These are phyloP conservation scores for Lolium rigidum DNA, from an alignment of 176 grass and related monocot species.

Conservation along the genomic window DNA sequence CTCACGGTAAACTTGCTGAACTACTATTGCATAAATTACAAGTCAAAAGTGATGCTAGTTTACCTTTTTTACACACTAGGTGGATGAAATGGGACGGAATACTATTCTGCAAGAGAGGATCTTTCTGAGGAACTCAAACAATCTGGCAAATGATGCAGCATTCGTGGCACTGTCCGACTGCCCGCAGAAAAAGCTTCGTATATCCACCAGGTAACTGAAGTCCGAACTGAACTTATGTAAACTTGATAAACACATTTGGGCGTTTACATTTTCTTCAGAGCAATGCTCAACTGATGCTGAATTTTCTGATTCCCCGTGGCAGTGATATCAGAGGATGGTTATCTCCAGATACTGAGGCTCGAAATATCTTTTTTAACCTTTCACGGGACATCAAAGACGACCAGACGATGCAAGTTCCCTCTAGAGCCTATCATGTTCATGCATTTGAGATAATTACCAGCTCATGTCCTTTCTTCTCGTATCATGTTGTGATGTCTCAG, in stretches of 20 bases:
- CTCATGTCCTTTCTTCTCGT: background rate
- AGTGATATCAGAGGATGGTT: conserved; percentile 54
- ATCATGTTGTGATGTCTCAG: conserved; percentile 28
- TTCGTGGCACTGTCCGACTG: background rate
- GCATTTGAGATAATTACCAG: background rate
- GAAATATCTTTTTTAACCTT: no score
- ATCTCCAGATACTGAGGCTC: background rate
- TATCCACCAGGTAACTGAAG: conserved; percentile 38
- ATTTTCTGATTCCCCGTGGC: background rate
- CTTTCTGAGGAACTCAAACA: conserved; percentile 40
- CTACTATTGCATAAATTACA: background rate
- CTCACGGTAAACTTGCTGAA: conserved; percentile 38
- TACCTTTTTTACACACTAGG: conserved; percentile 21
- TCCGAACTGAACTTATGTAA: background rate
- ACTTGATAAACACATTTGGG: background rate
- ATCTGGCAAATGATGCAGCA: background rate
- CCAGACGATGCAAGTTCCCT: background rate
- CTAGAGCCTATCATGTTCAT: background rate
- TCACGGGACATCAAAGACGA: background rate
- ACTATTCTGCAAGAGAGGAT: conserved; percentile 45
- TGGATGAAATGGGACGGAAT: conserved; percentile 52
- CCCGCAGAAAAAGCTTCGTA: background rate
- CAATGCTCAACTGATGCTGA: background rate
- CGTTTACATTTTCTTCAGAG: background rate
- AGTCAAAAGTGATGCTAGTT: background rate